phyloP scores from a whole-genome alignment of 306 rosid species.

The Malus asiatica region DNA sequence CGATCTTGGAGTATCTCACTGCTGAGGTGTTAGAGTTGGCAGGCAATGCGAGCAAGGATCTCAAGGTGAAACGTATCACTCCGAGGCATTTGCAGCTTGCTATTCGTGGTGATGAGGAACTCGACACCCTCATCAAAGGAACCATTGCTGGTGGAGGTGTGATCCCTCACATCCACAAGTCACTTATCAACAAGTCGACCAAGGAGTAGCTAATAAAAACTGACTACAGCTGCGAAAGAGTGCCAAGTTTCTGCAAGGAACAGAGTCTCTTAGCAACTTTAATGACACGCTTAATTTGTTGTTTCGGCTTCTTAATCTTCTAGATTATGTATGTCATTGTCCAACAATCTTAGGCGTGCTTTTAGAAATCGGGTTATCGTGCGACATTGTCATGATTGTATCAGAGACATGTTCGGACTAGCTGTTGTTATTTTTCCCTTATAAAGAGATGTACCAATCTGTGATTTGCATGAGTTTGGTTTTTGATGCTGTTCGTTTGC shows the following conservation, averaged over 20 bases:
- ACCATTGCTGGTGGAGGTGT: slow-evolving; percentile 79
- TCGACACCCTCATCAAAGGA: slow-evolving; percentile 63
- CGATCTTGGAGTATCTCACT: slow-evolving; percentile 69
- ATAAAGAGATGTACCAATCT: neutral
- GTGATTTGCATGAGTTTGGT: neutral
- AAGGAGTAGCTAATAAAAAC: slow-evolving; percentile 43
- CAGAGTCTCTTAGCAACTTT: slow-evolving; percentile 12
- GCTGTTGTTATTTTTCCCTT: neutral
- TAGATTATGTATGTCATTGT: slow-evolving; percentile 18
- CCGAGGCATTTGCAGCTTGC: slow-evolving; percentile 80
- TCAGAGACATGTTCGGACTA: neutral
- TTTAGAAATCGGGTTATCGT: neutral
- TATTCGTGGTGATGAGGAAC: slow-evolving; percentile 69
- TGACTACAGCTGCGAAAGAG: neutral
- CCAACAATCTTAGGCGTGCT: neutral
- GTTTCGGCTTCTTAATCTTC: slow-evolving; percentile 18
- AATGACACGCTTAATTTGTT: slow-evolving; percentile 21
- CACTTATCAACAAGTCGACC: slow-evolving; percentile 71
- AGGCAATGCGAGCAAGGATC: slow-evolving; percentile 75
- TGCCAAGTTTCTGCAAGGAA: slow-evolving; percentile 10
- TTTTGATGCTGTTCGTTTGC: neutral
- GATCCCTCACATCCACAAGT: slow-evolving; percentile 72
- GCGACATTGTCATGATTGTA: neutral
- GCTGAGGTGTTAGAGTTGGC: slow-evolving; percentile 76
- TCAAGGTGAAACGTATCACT: slow-evolving; percentile 66